A percentile compares a stretch with the other conserved stretches of the same genome.
Conservation (phyloP, 2,329 filamentous ascomycete genomes). For the Ambrosiella cleistominuta region DNA sequence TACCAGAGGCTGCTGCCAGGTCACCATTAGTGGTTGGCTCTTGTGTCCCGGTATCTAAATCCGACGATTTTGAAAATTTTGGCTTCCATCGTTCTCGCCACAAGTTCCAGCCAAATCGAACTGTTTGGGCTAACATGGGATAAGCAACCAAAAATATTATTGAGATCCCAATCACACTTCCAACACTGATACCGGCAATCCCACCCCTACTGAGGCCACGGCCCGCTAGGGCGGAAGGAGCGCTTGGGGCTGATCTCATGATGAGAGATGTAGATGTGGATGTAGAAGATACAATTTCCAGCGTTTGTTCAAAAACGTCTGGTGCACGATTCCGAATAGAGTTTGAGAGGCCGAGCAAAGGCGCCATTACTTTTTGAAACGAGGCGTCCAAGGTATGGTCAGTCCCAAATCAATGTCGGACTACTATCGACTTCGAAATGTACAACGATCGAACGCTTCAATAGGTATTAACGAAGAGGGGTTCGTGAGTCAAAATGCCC, state of each 20-base stretch:
- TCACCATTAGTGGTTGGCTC: background rate
- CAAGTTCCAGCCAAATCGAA: conserved; percentile 9
- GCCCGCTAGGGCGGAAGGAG: background rate
- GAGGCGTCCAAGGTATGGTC: background rate
- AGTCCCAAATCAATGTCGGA: too few species aligned
- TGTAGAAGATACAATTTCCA: background rate
- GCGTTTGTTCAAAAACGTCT: background rate
- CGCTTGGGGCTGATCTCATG: background rate
- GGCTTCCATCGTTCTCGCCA: conserved; percentile 1
- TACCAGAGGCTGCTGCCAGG: background rate
- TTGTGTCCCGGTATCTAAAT: background rate
- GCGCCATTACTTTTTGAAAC: background rate
- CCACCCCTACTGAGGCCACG: conserved; percentile 24
- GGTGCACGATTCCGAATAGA: background rate
- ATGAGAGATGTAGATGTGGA: background rate
- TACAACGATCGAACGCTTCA: too few species aligned
- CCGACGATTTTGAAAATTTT: background rate
- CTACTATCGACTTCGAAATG: too few species aligned
- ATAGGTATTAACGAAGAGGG: too few species aligned
- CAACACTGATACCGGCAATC: conserved; percentile 43
- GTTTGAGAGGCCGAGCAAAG: background rate
- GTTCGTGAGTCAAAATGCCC: too few species aligned
- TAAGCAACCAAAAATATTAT: conserved; percentile 13
- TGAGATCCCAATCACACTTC: conserved; percentile 21
- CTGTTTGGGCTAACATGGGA: conserved; percentile 12